Evolutionary conservation across 2,329 filamentous ascomycete genomes (phyloP), one percentile per base, ranked within the genome.

Genomic region (Fulvia fulva): DNA sequence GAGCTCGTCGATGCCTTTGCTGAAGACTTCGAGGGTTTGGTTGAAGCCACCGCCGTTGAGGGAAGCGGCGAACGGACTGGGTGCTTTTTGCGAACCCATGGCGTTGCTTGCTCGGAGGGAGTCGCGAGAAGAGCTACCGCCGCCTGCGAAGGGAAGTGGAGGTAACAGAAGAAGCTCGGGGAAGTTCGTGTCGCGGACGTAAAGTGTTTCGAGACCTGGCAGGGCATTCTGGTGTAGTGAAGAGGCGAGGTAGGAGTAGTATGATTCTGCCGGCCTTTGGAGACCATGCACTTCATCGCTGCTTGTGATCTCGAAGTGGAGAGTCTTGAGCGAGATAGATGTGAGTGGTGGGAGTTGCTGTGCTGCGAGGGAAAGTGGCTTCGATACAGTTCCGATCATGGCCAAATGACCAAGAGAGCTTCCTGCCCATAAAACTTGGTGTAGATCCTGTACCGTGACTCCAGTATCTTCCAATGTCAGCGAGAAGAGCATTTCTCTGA

Each of bases 161-260:
- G 86, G 83, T 6, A 93, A 80, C 14, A 91, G 81, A 5, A 97
- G 83, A 11, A 87, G 82, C 65, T 96, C 90, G 1, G 91, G 87
- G 71, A 97, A 96, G 51, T 84, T 81, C 25, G 88, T 84, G 68
- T 97, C 91, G 52, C 90, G 88, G 19, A 97, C 93, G 71, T 95
- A 97, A 7, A 97, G 82, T 22, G 87, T 83, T 34, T 81, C 81
- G 8, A 97, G 80, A 34, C 82, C 83, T 1, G 91, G 91, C 7
- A 97, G 81, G 7, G 85, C 83, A 61, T 87, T 88, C 16, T 85
- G 83, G 60, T 94, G 84, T 30, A 97, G 83, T 0, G 90, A 96
- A n/a, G 83, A 83, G 25, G 90, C 87, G 21, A 97, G 83, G 74
- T 96, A 96, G 60, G 85, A 83, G 74, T 97, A 96, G 76, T 96